Evolutionary conservation across 2,329 filamentous ascomycete species (phyloP), one percentile per base, ranked within the genome.

Genomic region (Arthrobotrys pseudoclavata): DNA sequence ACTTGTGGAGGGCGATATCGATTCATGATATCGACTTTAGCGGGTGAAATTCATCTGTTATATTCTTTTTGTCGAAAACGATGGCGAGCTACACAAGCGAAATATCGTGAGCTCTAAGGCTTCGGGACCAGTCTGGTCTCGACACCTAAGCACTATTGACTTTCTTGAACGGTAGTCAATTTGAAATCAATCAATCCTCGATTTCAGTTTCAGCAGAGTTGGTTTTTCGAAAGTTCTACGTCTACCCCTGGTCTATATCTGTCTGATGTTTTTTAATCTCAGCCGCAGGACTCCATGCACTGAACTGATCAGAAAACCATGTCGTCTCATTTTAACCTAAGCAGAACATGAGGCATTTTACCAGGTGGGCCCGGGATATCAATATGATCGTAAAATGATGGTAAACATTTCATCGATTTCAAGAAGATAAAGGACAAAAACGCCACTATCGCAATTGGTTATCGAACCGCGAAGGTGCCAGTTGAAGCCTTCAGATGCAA

Each of bases 361-460:
- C 26, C 50, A 12, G 50, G 15, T 5, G 13, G 37, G 13, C 13
- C 26, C 2, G 9, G 15, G 50, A 13, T 18, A 13, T 18, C 10
- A 18, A 53, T 34, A n/a, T 55, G 52, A 57, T 57, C 52, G 52
- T 7, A 37, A 57, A 22, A 57, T n/a, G 52, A 57, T 57, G 29
- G 22, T 1, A 24, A 53, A 18, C 50, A 53, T 29, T 53, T 53
- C 22, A 6, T 31, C 50, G 18, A 15, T 52, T 26, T 26, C 18
- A 22, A 53, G 9, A 22, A 22, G 20, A 29, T 53, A 29, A 18
- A 20, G 52, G 4, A n/a, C 31, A 18, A 37, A 31, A 31, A 31
- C 24, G 50, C 52, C 52, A 34, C 55, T 26, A 60, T 42, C 34
- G 18, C 34, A 29, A 57, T 57, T 57, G 29, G 52, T 37, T 37